Evolutionary conservation across 2,329 filamentous ascomycete species (phyloP).

Genomic region (Apiospora hydei): DNA sequence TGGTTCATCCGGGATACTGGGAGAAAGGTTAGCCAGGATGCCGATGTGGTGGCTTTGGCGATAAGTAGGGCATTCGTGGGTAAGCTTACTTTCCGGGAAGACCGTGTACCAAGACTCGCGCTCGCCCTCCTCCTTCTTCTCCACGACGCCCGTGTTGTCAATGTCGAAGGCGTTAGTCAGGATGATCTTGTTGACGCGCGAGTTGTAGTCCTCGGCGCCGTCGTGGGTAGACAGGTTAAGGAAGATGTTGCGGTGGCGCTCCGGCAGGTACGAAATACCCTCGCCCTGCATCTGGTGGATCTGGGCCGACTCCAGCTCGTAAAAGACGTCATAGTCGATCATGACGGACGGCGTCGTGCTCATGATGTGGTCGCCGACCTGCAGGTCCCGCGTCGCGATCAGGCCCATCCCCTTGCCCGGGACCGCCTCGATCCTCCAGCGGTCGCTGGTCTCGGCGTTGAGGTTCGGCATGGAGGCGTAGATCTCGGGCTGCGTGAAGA

Average conservation of each 20-base stretch:
- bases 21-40: background rate
- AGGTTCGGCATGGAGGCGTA: conserved; percentile 38
- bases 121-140: conserved; percentile 35
- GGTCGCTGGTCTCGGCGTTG: conserved; percentile 33
- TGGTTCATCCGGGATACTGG: conserved; percentile 52
- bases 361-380: conserved; percentile 48
- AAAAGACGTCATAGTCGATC: conserved; percentile 49
- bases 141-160: conserved; percentile 39
- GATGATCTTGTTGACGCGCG: conserved; percentile 45
- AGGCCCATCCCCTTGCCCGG: conserved; percentile 49
- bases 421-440: conserved; percentile 45
- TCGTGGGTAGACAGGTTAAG: conserved; percentile 48
- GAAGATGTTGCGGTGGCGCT: conserved; percentile 40
- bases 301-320: conserved; percentile 37
- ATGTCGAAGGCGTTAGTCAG: conserved; percentile 50
- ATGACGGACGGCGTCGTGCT: conserved; percentile 47
- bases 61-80: background rate
- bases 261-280: conserved; percentile 42
- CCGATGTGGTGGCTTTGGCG: background rate
- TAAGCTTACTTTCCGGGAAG: conserved; percentile 46
- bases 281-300: conserved; percentile 42
- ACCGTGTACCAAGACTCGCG: conserved; percentile 42
- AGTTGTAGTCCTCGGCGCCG: conserved; percentile 34
- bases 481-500: conserved; percentile 38
- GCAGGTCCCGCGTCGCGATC: conserved; percentile 44